Evolutionary conservation across 2,329 filamentous ascomycete species (phyloP).

Genomic region (Neofusicoccum kwambonambiense): DNA sequence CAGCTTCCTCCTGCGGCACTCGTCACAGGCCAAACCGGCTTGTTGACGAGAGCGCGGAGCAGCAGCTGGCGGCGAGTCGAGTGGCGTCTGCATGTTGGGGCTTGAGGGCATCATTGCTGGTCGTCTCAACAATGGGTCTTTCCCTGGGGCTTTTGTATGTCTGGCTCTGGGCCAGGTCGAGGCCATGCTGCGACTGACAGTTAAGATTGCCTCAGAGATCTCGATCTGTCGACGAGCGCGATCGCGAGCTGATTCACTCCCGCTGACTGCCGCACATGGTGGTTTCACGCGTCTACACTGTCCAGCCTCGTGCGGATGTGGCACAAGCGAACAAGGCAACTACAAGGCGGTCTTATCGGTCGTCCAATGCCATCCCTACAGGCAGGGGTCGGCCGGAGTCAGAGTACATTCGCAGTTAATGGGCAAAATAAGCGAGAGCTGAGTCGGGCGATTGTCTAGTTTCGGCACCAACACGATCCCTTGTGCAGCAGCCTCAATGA

Average conservation of each 20-base stretch:
- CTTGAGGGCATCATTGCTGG: neutral
- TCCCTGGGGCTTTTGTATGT: neutral
- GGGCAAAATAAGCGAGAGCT: neutral
- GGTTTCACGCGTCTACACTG: too few species aligned
- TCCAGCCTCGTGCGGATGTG: too few species aligned
- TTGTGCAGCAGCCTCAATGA: too few species aligned
- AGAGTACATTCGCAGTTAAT: neutral
- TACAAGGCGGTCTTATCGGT: too few species aligned
- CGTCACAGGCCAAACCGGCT: neutral
- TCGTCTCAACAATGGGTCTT: neutral
- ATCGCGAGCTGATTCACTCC: too few species aligned
- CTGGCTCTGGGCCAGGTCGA: too few species aligned
- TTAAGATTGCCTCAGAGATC: too few species aligned
- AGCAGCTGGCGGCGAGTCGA: neutral
- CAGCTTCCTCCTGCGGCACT: slow-evolving; percentile 7
- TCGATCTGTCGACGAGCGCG: too few species aligned
- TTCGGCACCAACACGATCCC: too few species aligned
- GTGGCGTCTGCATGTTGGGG: neutral
- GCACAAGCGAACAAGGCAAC: too few species aligned
- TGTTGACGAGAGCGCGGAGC: neutral
- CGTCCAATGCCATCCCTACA: neutral
- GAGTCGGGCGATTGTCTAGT: neutral
- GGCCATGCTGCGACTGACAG: too few species aligned
- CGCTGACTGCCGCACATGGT: too few species aligned
- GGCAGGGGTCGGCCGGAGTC: neutral